phyloP scores from a whole-genome alignment of 192 early-diverging fungal genomes.

The Podila verticillata region DNA sequence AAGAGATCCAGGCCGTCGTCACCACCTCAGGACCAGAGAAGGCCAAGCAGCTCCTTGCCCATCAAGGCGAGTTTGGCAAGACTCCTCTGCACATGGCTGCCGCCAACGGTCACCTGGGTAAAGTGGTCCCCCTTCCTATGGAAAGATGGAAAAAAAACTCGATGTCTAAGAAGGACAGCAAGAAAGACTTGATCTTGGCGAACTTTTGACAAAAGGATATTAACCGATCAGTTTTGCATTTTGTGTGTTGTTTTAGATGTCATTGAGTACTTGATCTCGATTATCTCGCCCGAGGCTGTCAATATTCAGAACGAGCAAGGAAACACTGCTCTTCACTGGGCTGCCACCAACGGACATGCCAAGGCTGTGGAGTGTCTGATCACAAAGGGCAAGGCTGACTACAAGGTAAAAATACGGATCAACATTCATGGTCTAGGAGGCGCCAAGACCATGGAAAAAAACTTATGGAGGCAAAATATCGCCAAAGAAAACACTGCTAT shows the following conservation, averaged over 20 bases:
- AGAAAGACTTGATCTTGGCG: neutral
- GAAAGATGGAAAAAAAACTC: neutral
- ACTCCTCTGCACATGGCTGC: slow-evolving; percentile 85
- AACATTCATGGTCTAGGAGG: too few relatives aligned
- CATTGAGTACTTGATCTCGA: slow-evolving; percentile 59
- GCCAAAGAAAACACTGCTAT: neutral
- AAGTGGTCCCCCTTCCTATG: too few relatives aligned
- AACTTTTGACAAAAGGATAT: neutral
- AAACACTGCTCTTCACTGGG: slow-evolving; percentile 86
- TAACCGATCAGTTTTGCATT: slow-evolving; percentile 2
- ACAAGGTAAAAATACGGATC: slow-evolving; percentile 52
- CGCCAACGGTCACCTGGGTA: slow-evolving; percentile 81
- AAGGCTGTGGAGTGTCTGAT: slow-evolving; percentile 72
- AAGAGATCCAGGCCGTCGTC: slow-evolving; percentile 66
- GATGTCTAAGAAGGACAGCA: neutral
- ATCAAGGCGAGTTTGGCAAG: slow-evolving; percentile 62
- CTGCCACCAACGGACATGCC: slow-evolving; percentile 82
- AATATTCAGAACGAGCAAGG: slow-evolving; percentile 69
- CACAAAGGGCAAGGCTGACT: slow-evolving; percentile 65
- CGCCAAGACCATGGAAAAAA: neutral
- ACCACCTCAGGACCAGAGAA: slow-evolving; percentile 38
- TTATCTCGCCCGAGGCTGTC: slow-evolving; percentile 47
- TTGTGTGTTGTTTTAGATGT: slow-evolving; percentile 51
- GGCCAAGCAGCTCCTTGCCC: slow-evolving; percentile 46
- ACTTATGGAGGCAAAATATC: neutral